Conservation (phyloP, 306 rosid genomes). For the Oxytropis ochrocephala region DNA sequence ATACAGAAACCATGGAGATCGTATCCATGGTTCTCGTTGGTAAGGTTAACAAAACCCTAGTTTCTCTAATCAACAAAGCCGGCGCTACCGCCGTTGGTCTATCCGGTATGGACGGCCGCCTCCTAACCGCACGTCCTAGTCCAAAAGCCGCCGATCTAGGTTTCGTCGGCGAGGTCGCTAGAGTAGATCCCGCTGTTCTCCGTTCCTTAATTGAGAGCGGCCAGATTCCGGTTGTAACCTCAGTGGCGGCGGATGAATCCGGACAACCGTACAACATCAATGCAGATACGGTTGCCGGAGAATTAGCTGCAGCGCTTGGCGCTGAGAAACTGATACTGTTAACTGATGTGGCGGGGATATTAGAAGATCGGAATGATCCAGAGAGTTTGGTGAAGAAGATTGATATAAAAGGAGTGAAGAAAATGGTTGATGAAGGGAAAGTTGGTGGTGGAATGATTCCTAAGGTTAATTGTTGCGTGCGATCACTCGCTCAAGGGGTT, state of each 20-base stretch:
- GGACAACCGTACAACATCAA: conserved; percentile 89
- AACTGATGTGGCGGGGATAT: conserved; percentile 83
- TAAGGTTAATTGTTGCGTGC: conserved; percentile 71
- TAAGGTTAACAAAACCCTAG: conserved; percentile 69
- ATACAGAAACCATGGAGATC: conserved; percentile 81
- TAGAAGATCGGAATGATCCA: conserved; percentile 52
- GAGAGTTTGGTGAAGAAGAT: conserved; percentile 65
- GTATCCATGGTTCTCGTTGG: conserved; percentile 97
- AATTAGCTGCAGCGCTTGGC: conserved; percentile 80
- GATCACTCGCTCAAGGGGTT: conserved; percentile 81
- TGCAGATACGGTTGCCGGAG: conserved; percentile 89
- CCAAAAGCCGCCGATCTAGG: conserved; percentile 68
- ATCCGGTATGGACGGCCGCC: conserved; percentile 77
- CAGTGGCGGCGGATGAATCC: conserved; percentile 70
- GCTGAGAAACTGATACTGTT: conserved; percentile 88
- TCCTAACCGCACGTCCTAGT: conserved; percentile 66
- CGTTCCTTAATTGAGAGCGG: conserved; percentile 53
- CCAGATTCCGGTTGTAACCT: conserved; percentile 78
- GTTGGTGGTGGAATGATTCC: conserved; percentile 96
- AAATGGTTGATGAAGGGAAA: conserved; percentile 60
- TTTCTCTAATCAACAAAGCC: conserved; percentile 66
- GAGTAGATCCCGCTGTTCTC: conserved; percentile 56
- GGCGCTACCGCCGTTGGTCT: conserved; percentile 86
- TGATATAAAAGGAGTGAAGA: conserved; percentile 68
- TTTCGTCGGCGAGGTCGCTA: conserved; percentile 72